phyloP scores from a whole-genome alignment of 2,329 filamentous ascomycete species.

The Fusarium subtropicale region DNA sequence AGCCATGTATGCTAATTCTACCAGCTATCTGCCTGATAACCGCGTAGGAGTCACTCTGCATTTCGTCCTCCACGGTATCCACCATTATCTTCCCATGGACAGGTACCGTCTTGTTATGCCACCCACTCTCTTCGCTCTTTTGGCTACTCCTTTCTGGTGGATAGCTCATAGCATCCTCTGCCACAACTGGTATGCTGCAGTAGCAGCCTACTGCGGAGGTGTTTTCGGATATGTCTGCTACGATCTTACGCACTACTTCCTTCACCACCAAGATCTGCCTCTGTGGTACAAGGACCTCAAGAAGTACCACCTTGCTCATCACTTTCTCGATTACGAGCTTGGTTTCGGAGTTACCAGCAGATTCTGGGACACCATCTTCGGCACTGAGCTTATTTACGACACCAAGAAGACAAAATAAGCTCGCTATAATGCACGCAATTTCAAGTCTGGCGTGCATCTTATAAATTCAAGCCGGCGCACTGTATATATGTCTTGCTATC shows the following conservation, averaged over 20 bases:
- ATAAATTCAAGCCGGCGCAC: slow-evolving; percentile 9
- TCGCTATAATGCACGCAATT: background rate
- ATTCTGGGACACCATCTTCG: slow-evolving; percentile 95
- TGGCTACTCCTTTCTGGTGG: slow-evolving; percentile 93
- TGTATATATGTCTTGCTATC: slow-evolving; percentile 36
- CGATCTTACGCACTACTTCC: slow-evolving; percentile 97
- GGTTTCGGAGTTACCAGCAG: slow-evolving; percentile 96
- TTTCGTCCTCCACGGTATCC: slow-evolving; percentile 95
- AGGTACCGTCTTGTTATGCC: slow-evolving; percentile 98
- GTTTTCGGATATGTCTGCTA: slow-evolving; percentile 97
- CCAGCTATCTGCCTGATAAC: slow-evolving; percentile 89
- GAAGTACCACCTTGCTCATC: slow-evolving; percentile 97
- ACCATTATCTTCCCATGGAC: slow-evolving; percentile 99
- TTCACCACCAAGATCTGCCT: slow-evolving; percentile 94
- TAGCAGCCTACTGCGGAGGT: slow-evolving; percentile 85
- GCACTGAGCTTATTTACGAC: slow-evolving; percentile 76
- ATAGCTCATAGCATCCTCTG: slow-evolving; percentile 85
- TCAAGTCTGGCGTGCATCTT: slow-evolving; percentile 2
- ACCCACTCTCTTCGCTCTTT: slow-evolving; percentile 83
- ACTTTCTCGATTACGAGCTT: slow-evolving; percentile 98
- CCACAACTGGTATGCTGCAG: slow-evolving; percentile 85
- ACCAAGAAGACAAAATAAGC: slow-evolving; percentile 52
- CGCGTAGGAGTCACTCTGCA: slow-evolving; percentile 86
- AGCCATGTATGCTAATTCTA: slow-evolving; percentile 47
- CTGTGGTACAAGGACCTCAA: slow-evolving; percentile 91